Percentiles rank a stretch among this genome's conserved stretches.
phyloP scores from a whole-genome alignment of 768 basidiomycete species.

The Kwoniella shandongensis region DNA sequence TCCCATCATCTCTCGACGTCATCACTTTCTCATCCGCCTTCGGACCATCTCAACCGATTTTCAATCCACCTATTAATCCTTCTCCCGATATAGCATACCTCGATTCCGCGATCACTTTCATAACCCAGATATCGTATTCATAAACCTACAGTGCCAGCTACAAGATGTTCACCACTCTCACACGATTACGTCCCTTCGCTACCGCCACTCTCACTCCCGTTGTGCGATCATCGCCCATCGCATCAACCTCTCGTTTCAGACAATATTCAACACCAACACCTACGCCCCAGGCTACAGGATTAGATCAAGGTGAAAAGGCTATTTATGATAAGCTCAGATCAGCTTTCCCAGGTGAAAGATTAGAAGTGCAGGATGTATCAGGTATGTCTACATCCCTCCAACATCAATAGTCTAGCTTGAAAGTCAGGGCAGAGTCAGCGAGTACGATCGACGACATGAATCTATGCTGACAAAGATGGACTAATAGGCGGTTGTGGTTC shows the following conservation, averaged over 20 bases:
- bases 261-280: not conserved
- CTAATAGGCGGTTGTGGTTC: constrained; percentile 86
- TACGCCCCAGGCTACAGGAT: constrained; percentile 9
- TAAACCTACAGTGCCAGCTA: too few species aligned
- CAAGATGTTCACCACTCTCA: too few species aligned
- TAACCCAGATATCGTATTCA: too few species aligned
- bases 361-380: constrained; percentile 91
- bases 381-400: constrained; percentile 59
- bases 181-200: too few species aligned
- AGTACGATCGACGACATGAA: not conserved
- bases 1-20: not conserved
- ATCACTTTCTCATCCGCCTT: constrained; percentile 1
- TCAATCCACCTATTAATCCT: too few species aligned
- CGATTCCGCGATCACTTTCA: too few species aligned
- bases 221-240: not conserved
- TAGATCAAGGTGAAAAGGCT: constrained; percentile 63
- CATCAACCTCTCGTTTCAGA: not conserved
- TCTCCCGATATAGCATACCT: too few species aligned
- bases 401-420: not conserved
- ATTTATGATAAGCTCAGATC: constrained; percentile 73
- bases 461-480: constrained; percentile 7
- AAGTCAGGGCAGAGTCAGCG: too few species aligned
- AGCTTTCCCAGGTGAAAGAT: constrained; percentile 72
- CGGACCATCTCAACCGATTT: too few species aligned
- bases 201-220: too few species aligned